These are phyloP conservation scores for Ehretia macrophylla DNA, from an alignment of 257 asterid genomes.

Conservation along the genomic window DNA sequence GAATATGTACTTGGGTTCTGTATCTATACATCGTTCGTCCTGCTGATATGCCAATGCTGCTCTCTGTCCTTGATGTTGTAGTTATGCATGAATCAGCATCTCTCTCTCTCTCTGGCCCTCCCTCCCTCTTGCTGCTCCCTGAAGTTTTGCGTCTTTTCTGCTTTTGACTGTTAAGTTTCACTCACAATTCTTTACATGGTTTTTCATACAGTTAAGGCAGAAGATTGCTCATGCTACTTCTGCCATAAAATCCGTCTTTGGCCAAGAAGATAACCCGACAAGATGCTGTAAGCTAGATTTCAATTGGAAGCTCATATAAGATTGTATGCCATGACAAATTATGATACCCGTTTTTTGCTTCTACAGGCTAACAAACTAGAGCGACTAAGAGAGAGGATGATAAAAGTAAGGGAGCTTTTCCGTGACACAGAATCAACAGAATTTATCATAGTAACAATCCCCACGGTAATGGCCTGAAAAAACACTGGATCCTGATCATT, in stretches of 20 bases:
- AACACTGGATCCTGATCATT: not conserved
- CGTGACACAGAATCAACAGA: slow-evolving; percentile 83
- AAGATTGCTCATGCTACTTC: slow-evolving; percentile 90
- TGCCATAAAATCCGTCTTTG: slow-evolving; percentile 92
- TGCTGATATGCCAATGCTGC: too few species aligned
- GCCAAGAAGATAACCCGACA: slow-evolving; percentile 59
- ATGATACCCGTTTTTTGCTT: slow-evolving; percentile 9
- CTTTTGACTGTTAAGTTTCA: slow-evolving; percentile 1
- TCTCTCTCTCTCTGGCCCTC: not conserved
- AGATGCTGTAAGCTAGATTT: slow-evolving; percentile 59
- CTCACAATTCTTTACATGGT: slow-evolving; percentile 1
- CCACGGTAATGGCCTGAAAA: slow-evolving; percentile 63
- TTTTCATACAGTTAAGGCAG: slow-evolving; percentile 67
- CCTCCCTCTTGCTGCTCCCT: not conserved
- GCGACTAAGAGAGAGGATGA: slow-evolving; percentile 88
- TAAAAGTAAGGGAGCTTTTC: slow-evolving; percentile 94
- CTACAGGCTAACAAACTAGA: slow-evolving; percentile 83
- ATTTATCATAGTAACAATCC: slow-evolving; percentile 89
- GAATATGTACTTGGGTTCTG: too few species aligned
- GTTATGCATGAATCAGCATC: too few species aligned
- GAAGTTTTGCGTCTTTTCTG: not conserved
- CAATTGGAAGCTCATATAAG: slow-evolving; percentile 8
- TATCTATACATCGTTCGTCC: too few species aligned
- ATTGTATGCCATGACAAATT: slow-evolving; percentile 8
- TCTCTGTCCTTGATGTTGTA: too few species aligned